Percentiles rank a stretch among this genome's conserved stretches.
phyloP scores from a whole-genome alignment of 2,329 filamentous ascomycete species.

The Penicillium sp. region DNA sequence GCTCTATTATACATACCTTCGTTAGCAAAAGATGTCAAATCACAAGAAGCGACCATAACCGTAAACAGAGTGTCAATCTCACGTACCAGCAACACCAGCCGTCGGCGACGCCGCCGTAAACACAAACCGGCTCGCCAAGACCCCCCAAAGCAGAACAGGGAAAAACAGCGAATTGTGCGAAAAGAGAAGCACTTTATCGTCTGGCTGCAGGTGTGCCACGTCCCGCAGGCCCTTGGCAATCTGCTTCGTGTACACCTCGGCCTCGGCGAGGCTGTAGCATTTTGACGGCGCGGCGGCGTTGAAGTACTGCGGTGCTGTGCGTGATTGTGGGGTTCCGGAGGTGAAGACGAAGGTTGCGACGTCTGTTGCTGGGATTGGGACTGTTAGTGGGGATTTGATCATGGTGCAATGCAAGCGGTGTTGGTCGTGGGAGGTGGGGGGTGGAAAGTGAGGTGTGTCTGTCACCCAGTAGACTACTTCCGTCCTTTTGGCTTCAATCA shows the following conservation, averaged over 20 bases:
- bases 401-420: background rate
- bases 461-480: no score
- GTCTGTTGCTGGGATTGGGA: constrained; percentile 15
- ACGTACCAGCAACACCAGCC: constrained; percentile 3
- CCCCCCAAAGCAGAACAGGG: constrained; percentile 17
- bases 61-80: background rate
- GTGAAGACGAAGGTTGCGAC: constrained; percentile 17
- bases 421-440: background rate
- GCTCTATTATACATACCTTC: background rate
- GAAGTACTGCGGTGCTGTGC: constrained; percentile 15
- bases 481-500: no score
- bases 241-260: constrained; percentile 13
- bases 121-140: constrained; percentile 10
- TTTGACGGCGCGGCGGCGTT: constrained; percentile 11
- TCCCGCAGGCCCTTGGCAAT: constrained; percentile 7
- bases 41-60: no score
- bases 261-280: constrained; percentile 15
- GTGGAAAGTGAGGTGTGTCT: no score
- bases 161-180: constrained; percentile 10
- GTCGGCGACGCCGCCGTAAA: constrained; percentile 14
- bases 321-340: background rate
- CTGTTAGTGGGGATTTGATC: constrained; percentile 6
- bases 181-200: constrained; percentile 16
- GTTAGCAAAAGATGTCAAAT: background rate
- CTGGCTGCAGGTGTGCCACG: constrained; percentile 1